Base-by-base conservation (phyloP, 306 rosid genomes). In the Vigna unguiculata region DNA sequence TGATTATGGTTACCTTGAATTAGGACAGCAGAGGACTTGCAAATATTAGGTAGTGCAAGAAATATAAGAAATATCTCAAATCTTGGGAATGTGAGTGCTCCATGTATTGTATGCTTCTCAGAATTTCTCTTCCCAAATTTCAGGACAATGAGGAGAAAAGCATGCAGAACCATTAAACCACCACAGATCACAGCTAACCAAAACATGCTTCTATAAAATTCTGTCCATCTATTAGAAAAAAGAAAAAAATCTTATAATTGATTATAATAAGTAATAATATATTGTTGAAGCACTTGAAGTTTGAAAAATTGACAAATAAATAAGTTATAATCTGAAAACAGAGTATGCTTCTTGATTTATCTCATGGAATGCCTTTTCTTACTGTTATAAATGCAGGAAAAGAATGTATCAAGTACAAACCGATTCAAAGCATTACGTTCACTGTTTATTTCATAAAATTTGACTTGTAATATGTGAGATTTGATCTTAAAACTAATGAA, bases 81-180 rank as follows among this genome's bases (percentile, higher is more conserved):
- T 90, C 97, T 89, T 65, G 96, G 93, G 62, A 94, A 89, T 64
- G 85, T 75, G 77, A 94, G 92, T 38, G 95, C 97, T 76, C 96
- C 97, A 83, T 89, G 87, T 21, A 69, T 80, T 58, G 69, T 78
- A 75, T 19, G 83, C 58, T 78, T 88, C 71, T 89, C 89, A 43
- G 85, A 84, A 53, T 48, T 87, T 82, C 80, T 93, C 86, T 86
- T 89, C 83, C 87, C 84, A 47, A 83, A 75, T 87, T 88, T 94
- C 62, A 92, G 85, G 69, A 87, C 84, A 9, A 85, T 54, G 34
- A 94, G 87, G 74, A 90, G 87, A 64, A 92, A 75, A 19, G 76
- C 60, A 82, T 92, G 98, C 72, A 90, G 87, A 69, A 90, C 74
- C 65, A 90, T 46, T 77, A 92, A 89, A 71, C 86, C 64, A 36